These are phyloP conservation scores for Pythium vanterpoolii DNA, from an alignment of 352 stramenopile genomes.

Conservation along the genomic window DNA sequence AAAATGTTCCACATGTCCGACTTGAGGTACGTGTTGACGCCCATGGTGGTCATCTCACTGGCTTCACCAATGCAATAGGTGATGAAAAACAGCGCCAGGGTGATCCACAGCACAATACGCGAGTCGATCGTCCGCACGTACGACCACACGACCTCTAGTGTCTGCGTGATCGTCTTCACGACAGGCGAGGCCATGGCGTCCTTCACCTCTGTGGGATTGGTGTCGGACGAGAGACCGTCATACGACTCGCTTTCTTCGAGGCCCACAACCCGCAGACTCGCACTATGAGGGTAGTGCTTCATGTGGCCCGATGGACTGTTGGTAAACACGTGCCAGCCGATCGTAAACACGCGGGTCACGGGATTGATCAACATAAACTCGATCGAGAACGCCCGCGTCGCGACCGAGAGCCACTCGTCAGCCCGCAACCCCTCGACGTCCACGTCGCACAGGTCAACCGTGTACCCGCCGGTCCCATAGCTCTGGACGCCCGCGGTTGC, in stretches of 20 bases:
- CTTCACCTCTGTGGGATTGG: background rate
- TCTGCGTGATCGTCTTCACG: background rate
- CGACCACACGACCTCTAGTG: background rate
- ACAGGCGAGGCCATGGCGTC: background rate
- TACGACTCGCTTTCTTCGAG: constrained; percentile 57
- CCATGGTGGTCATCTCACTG: constrained; percentile 80
- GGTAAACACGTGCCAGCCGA: constrained; percentile 81
- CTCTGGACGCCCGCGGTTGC: constrained; percentile 32
- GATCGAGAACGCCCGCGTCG: constrained; percentile 78
- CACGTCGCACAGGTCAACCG: constrained; percentile 67
- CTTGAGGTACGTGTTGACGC: constrained; percentile 61
- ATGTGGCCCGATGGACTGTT: constrained; percentile 79
- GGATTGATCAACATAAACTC: constrained; percentile 88
- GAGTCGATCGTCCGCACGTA: constrained; percentile 36
- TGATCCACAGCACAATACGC: constrained; percentile 65
- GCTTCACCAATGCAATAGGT: constrained; percentile 80
- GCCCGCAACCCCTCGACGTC: constrained; percentile 57
- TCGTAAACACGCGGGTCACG: constrained; percentile 86
- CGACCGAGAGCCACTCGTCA: constrained; percentile 72
- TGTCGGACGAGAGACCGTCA: background rate
- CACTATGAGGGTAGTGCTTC: constrained; percentile 78
- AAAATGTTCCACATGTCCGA: constrained; percentile 90
- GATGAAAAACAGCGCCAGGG: constrained; percentile 64
- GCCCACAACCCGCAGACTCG: constrained; percentile 74
- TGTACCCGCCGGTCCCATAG: constrained; percentile 70